Evolutionary conservation across 108 stramenopile genomes (phyloP), one percentile per base, ranked within the genome.

Genomic region (Cyclotella cryptica): DNA sequence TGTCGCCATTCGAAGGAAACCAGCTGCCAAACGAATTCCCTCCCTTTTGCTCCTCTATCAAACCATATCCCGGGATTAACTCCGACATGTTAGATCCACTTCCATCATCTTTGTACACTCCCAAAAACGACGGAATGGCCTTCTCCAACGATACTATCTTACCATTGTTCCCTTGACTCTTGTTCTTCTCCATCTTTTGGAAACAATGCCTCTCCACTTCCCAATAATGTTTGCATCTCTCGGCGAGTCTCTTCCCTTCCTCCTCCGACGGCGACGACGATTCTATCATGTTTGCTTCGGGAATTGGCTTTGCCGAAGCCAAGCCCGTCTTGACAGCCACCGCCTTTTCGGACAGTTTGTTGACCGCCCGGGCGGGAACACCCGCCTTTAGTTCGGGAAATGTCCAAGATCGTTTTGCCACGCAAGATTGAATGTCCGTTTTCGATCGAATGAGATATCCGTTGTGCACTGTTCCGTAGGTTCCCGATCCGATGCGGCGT

Each of bases 141-240:
- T 40, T 52, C 18, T 26, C 22, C 55, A 35, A 53, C 29, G 9
- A 49, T 28, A n/a, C n/a, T n/a, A n/a, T n/a, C n/a, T n/a, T n/a
- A n/a, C 17, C 47, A 28, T 60, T 29, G 10, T 47, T 52, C 83
- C 18, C 19, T 24, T 66, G 28, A 44, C 63, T 85, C 62, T 29
- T 68, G 66, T 0, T 18, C 21, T 66, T 27, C 42, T 73, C 57
- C 57, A 94, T 60, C 69, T 90, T 90, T 22, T 68, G 47, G 66
- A 90, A 88, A 66, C 87, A 88, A 66, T 94, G 91, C 10, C 77
- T 41, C 84, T 94, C 93, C 15, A 89, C 89, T 21, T 90, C 62
- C 80, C 85, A 87, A 79, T 92, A 94, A 61, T 90, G 86, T 29
- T 62, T 28, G 47, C 93, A 94, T 71, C 93, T 77, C 19, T 75